Conservation (phyloP, 148 eudicot genomes). For the Chenopodium berlandieri region DNA sequence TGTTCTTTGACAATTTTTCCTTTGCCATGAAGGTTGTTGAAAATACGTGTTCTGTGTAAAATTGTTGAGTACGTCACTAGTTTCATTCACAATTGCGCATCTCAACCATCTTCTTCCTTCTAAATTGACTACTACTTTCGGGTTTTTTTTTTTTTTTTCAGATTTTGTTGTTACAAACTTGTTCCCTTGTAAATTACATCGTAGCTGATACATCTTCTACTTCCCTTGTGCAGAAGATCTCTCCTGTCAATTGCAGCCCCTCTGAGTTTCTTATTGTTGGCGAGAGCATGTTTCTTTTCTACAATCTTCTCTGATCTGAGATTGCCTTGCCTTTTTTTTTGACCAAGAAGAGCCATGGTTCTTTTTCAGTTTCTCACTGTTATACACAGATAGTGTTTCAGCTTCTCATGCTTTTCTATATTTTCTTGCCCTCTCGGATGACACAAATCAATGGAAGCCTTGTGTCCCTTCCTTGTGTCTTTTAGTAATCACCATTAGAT, state of each 20-base stretch:
- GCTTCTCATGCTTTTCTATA: constrained; percentile 2
- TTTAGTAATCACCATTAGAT: constrained; percentile 7
- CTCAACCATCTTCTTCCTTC: constrained; percentile 7
- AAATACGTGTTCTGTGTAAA: not conserved
- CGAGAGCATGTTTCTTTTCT: constrained; percentile 23
- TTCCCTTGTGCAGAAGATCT: constrained; percentile 46
- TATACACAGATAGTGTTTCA: constrained; percentile 19
- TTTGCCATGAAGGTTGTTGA: not conserved
- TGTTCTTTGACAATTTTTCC: too few species aligned
- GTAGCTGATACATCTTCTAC: constrained; percentile 27
- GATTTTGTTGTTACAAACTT: constrained; percentile 12
- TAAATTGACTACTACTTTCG: constrained; percentile 4
- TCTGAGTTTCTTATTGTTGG: constrained; percentile 31
- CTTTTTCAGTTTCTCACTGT: constrained; percentile 18
- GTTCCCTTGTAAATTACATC: not conserved
- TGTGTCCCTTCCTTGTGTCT: constrained; percentile 4
- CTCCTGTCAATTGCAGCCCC: constrained; percentile 29
- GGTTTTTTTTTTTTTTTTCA: constrained; percentile 3
- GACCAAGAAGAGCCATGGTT: constrained; percentile 16
- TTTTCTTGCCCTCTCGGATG: constrained; percentile 5
- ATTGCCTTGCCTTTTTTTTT: constrained; percentile 13
- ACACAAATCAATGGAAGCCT: constrained; percentile 11
- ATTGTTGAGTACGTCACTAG: not conserved
- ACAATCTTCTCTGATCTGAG: constrained; percentile 22
- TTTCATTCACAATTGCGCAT: not conserved